Evolutionary conservation across 2,329 filamentous ascomycete genomes (phyloP), one percentile per base, ranked within the genome.

Genomic region (Fonsecaea nubica): DNA sequence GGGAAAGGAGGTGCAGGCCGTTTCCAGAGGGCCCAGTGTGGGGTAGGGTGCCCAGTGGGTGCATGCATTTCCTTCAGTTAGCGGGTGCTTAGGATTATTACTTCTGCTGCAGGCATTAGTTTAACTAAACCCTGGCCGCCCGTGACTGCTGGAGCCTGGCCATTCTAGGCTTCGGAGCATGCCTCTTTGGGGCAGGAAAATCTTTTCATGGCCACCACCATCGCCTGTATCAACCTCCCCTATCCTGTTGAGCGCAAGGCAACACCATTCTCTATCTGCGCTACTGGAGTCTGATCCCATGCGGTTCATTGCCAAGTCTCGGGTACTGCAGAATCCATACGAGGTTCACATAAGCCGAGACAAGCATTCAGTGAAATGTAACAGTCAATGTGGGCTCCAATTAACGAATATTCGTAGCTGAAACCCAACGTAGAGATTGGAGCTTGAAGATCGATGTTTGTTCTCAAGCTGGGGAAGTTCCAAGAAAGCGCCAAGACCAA

Each of bases 201-300:
- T 50, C 45, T 50, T 50, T 50, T 50, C 45, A 10, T 50, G 45
- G 45, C 45, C 45, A 25, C 45, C 45, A 21, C 45, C 45, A 50
- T 10, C 45, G 45, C 45, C 45, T 9, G 21, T 50, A 50, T 50
- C 18, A 12, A 48, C 7, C 45, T 48, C 45, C 45, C 40, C 45
- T 10, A 13, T 50, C 45, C 45, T 25, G 18, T 25, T 9, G 7
- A 25, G 45, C 9, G 18, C 45, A 50, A 3, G 7, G 15, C 18
- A 50, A 21, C 45, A 25, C 45, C 21, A 30, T 50, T 18, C 42
- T 48, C 45, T 50, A 50, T 25, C 40, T 25, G 45, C 45, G 45
- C 45, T 6, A 25, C 45, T 50, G 21, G n/a, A 50, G 18, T 50
- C 4, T 21, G 45, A 25, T 25, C 25, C 18, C 21, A 25, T 8